phyloP scores from a whole-genome alignment of 1,284 basidiomycete genomes.

The Meira nashicola region DNA sequence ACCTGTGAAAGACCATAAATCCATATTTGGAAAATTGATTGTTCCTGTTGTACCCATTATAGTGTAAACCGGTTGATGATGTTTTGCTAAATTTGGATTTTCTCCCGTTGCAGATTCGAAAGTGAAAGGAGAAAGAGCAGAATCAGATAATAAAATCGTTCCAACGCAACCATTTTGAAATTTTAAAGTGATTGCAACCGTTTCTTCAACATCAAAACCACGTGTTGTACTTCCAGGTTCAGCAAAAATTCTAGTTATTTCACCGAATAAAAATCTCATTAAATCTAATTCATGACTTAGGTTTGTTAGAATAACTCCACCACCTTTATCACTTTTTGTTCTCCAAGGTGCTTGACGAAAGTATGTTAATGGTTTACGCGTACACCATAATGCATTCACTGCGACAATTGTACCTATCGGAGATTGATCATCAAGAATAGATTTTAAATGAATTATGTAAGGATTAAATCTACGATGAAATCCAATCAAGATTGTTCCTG shows the following conservation, averaged over 20 bases:
- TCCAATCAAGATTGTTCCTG: neutral
- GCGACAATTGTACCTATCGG: neutral
- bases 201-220: neutral
- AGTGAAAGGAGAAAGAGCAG: neutral
- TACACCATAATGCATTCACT: neutral
- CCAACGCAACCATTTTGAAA: neutral
- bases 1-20: neutral
- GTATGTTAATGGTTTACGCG: neutral
- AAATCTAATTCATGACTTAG: neutral
- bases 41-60: neutral
- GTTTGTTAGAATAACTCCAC: neutral
- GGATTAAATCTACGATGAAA: neutral
- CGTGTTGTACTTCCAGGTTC: neutral
- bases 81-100: neutral
- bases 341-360: neutral
- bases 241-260: neutral
- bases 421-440: neutral
- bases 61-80: neutral
- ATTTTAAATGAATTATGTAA: neutral
- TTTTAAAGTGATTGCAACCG: neutral
- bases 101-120: conserved; percentile 1
- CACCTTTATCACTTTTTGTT: neutral
- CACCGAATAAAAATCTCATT: neutral
- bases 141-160: neutral
- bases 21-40: neutral